Base-by-base conservation (phyloP, 768 basidiomycete species). In the Mrakia hoshinonis region DNA sequence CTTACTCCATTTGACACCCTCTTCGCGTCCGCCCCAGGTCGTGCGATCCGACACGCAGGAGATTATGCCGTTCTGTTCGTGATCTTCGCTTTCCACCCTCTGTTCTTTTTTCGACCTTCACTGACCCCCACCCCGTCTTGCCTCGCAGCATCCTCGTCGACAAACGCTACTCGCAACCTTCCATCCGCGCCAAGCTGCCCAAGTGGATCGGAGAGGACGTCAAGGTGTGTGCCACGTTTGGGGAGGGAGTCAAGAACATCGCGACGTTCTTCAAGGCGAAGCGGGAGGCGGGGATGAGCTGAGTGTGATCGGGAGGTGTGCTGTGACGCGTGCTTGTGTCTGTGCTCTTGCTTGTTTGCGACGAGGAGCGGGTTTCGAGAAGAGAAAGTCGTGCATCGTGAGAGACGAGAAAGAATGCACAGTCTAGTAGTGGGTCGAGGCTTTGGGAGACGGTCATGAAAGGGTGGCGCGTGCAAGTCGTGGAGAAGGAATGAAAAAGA, bases 11-110 rank as follows among this genome's bases (percentile, higher is more conserved):
- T 22, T 54, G n/a, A 24, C 34, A 29, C 24, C 24, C 54, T 51
- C 36, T n/a, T n/a, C n/a, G n/a, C 13, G 31, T 38, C 5, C 22
- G 22, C n/a, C 12, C 3, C 73, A 96, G 93, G 93, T 39, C 87
- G 95, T 62, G 94, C 94, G 4, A 95, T 97, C 72, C 87, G 95
- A 52, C 94, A 97, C 78, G 85, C 85, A 36, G 85, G 83, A 74
- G 95, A 99, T 77, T 99, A 94, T 88, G 92, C 94, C 3, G 86
- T 89, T 0, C 84, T 99, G 61, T 72, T 7, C 24, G 70, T 69
- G n/a, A n/a, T 29, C 13, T 34, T 60, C 4, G 15, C 18, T 7
- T 38, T 43, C 29, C 29, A 10, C 10, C n/a, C 36, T 36, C 10
- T 20, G 9, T 46, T 43, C 15, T 7, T 18, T 11, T 63, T 34